Evolutionary conservation across 768 basidiomycete species (phyloP).

Genomic region (Butyriboletus loyo): DNA sequence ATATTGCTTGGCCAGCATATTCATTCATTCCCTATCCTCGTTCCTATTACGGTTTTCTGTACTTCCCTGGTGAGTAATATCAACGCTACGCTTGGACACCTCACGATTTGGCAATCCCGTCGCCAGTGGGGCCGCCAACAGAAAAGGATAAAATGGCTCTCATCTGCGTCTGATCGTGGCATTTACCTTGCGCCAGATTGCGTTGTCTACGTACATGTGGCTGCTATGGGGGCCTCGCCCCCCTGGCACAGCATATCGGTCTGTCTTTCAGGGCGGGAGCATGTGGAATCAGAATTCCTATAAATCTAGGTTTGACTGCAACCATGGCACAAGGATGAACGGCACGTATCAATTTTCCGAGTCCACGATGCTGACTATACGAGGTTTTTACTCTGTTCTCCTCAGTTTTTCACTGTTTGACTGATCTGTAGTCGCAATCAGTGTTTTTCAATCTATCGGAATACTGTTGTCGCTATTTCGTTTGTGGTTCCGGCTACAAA

Average conservation of each 20-base stretch:
- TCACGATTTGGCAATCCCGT: background rate
- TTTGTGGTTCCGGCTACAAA: conserved; percentile 13
- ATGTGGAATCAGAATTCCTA: background rate
- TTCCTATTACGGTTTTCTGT: background rate
- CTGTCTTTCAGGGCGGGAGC: background rate
- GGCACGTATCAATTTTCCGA: conserved; percentile 10
- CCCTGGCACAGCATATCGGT: background rate
- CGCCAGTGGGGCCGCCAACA: background rate
- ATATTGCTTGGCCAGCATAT: background rate
- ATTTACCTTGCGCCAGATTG: background rate
- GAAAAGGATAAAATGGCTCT: background rate
- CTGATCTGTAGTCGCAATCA: conserved; percentile 1
- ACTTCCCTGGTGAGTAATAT: background rate
- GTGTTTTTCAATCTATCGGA: conserved; percentile 10
- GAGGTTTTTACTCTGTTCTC: conserved; percentile 3
- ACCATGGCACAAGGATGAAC: conserved; percentile 1
- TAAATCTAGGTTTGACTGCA: background rate
- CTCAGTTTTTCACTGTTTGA: background rate
- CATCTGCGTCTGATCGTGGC: background rate
- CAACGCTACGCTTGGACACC: background rate
- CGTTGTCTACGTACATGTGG: background rate
- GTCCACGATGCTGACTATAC: conserved; percentile 5
- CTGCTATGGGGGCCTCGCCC: background rate
- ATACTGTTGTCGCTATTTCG: conserved; percentile 17
- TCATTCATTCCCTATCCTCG: background rate